Conservation (phyloP, 2,329 filamentous ascomycete genomes). For the Beauveria brongniartii region DNA sequence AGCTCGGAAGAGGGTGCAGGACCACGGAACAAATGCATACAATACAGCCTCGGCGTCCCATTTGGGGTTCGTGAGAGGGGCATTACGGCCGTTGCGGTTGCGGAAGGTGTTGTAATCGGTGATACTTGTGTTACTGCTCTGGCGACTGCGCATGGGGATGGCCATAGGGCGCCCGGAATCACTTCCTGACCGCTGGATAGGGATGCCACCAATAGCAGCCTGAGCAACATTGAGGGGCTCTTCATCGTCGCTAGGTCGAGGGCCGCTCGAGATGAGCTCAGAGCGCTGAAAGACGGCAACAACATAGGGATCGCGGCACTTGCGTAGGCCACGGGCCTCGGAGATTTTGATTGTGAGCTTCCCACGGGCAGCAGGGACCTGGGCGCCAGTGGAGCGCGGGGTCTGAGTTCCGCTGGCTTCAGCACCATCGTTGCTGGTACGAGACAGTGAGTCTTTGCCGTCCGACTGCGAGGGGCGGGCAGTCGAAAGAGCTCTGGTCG, state of each 20-base stretch:
- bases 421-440: constrained; percentile 33
- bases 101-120: constrained; percentile 55
- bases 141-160: constrained; percentile 93
- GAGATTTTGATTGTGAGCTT: constrained; percentile 84
- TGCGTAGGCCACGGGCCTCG: constrained; percentile 74
- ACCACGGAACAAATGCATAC: constrained; percentile 39
- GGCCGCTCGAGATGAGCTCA: constrained; percentile 87
- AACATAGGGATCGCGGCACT: constrained; percentile 84
- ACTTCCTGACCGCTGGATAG: constrained; percentile 64
- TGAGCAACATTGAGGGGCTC: constrained; percentile 41
- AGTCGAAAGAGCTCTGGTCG: constrained; percentile 74
- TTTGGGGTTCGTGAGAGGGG: constrained; percentile 69
- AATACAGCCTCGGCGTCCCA: constrained; percentile 96
- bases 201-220: constrained; percentile 44
- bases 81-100: constrained; percentile 46
- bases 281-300: constrained; percentile 96
- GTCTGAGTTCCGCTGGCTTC: constrained; percentile 46
- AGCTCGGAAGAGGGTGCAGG: neutral
- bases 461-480: constrained; percentile 45
- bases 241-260: constrained; percentile 56
- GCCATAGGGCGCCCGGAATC: constrained; percentile 80
- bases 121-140: constrained; percentile 89
- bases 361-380: constrained; percentile 67
- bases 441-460: constrained; percentile 30
- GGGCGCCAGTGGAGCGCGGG: constrained; percentile 44